Conservation (phyloP, 305 asterid genomes). For the Fraxinus ornus region DNA sequence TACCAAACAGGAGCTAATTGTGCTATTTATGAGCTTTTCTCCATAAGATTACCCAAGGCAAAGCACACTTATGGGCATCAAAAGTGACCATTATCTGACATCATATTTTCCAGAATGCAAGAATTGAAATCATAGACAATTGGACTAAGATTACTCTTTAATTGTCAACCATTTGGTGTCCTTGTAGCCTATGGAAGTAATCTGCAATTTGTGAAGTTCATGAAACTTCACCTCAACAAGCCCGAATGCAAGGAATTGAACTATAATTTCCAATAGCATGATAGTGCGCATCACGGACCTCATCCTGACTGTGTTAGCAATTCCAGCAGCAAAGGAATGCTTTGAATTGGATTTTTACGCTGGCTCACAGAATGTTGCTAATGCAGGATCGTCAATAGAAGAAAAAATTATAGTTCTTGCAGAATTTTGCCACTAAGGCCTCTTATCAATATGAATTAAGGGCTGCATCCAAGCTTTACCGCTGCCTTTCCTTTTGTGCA, state of each 20-base stretch:
- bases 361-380: conserved; percentile 63
- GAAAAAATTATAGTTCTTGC: conserved; percentile 52
- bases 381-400: conserved; percentile 54
- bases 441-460: conserved; percentile 34
- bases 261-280: neutral
- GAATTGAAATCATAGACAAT: neutral
- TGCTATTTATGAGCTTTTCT: no score
- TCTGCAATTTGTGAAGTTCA: neutral
- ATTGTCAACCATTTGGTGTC: neutral
- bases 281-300: conserved; percentile 38
- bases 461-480: conserved; percentile 72
- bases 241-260: neutral
- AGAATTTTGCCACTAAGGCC: conserved; percentile 56
- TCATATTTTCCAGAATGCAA: neutral
- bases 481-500: conserved; percentile 55
- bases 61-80: neutral
- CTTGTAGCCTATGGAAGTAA: neutral
- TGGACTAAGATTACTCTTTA: neutral
- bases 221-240: neutral
- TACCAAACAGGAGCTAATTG: no score
- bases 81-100: neutral
- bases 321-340: conserved; percentile 62
- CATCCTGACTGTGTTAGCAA: conserved; percentile 50
- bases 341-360: conserved; percentile 56
- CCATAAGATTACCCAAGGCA: neutral